Evolutionary conservation across 2,329 filamentous ascomycete species (phyloP).

Genomic region (Amphichorda felina): DNA sequence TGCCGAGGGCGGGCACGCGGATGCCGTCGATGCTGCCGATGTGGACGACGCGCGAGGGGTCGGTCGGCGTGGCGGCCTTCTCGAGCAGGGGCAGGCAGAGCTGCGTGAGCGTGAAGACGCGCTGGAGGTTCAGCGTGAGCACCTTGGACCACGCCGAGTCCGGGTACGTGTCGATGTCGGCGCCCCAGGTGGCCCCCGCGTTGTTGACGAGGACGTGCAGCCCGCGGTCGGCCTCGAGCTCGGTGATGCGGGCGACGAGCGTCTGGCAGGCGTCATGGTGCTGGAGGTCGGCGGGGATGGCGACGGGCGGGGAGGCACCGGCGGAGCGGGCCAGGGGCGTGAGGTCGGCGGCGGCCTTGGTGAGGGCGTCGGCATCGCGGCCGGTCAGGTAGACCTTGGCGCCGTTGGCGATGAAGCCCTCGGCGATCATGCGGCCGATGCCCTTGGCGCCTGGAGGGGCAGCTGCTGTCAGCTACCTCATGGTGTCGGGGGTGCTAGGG

Average conservation of each 20-base stretch:
- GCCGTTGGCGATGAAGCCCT: slow-evolving; percentile 53
- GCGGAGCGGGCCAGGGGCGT: slow-evolving; percentile 30
- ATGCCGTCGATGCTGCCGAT: slow-evolving; percentile 54
- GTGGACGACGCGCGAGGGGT: slow-evolving; percentile 49
- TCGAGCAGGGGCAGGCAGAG: slow-evolving; percentile 46
- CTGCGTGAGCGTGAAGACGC: slow-evolving; percentile 56
- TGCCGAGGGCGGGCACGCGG: slow-evolving; percentile 45
- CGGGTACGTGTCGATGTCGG: slow-evolving; percentile 45
- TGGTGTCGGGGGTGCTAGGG: no score
- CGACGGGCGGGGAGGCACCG: slow-evolving; percentile 29
- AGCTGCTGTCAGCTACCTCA: slow-evolving; percentile 16
- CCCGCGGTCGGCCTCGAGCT: slow-evolving; percentile 24
- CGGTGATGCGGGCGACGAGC: slow-evolving; percentile 38
- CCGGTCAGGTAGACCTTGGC: slow-evolving; percentile 55
- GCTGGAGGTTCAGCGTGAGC: slow-evolving; percentile 54
- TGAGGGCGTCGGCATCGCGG: slow-evolving; percentile 46
- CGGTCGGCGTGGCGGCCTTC: slow-evolving; percentile 23
- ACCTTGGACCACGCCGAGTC: slow-evolving; percentile 45
- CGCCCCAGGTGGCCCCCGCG: slow-evolving; percentile 53
- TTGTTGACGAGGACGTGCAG: slow-evolving; percentile 57
- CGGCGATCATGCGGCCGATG: slow-evolving; percentile 56
- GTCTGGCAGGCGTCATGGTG: slow-evolving; percentile 40
- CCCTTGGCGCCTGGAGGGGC: no score
- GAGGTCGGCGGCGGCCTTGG: slow-evolving; percentile 41
- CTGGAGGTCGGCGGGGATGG: slow-evolving; percentile 54